Evolutionary conservation across 352 stramenopile species (phyloP).

Genomic region (Phytophthora uliginosa): DNA sequence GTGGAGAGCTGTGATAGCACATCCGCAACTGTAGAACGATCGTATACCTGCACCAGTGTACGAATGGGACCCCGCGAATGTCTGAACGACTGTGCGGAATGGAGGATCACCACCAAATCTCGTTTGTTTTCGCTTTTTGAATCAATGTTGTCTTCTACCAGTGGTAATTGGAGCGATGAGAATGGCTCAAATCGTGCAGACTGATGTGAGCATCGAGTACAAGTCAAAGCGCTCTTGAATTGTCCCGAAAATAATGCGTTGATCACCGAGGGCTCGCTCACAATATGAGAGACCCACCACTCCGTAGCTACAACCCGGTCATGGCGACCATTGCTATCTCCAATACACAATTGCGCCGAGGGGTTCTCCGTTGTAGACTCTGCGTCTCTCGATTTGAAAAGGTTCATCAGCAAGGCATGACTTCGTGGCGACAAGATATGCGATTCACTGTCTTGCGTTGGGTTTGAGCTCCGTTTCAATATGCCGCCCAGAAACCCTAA

Average conservation of each 20-base stretch:
- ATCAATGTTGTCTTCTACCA: conserved; percentile 23
- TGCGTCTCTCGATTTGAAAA: conserved; percentile 24
- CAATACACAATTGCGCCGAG: conserved; percentile 36
- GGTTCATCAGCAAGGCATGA: conserved; percentile 29
- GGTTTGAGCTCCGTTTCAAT: conserved; percentile 72
- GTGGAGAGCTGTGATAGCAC: conserved; percentile 9
- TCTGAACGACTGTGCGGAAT: conserved; percentile 39
- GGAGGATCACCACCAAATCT: conserved; percentile 50
- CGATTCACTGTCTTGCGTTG: conserved; percentile 58
- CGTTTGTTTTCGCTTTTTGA: conserved; percentile 5
- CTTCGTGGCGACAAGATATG: conserved; percentile 44
- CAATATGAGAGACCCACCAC: conserved; percentile 97
- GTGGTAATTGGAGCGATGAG: conserved; percentile 76
- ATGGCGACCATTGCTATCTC: conserved; percentile 94
- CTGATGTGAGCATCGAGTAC: conserved; percentile 87
- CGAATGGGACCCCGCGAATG: conserved; percentile 6
- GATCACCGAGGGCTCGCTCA: conserved; percentile 95
- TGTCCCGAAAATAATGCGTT: conserved; percentile 97
- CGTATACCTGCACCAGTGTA: conserved; percentile 3
- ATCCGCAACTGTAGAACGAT: conserved; percentile 11
- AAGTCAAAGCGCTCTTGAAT: conserved; percentile 96
- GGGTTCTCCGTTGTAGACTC: not conserved
- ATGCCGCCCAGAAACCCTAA: conserved; percentile 96
- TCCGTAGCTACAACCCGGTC: conserved; percentile 96
- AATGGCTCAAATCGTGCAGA: conserved; percentile 91